Conservation (phyloP, 2,329 filamentous ascomycete genomes). For the Thielaviopsis euricoi region DNA sequence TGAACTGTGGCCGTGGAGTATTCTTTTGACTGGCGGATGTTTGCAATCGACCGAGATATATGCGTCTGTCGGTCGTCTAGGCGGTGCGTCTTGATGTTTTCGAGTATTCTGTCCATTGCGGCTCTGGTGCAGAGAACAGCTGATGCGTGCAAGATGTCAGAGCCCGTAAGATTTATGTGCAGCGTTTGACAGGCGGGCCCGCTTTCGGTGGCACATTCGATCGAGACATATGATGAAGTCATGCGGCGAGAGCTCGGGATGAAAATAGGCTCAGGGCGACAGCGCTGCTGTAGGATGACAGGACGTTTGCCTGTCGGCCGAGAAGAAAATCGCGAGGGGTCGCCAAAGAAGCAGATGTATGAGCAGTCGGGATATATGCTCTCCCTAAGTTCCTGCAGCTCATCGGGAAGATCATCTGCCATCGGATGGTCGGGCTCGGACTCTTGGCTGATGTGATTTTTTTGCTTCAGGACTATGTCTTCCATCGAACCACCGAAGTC, state of each 20-base stretch:
- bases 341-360: too few species aligned
- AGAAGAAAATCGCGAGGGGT: too few species aligned
- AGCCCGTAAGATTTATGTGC: too few species aligned
- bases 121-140: background rate
- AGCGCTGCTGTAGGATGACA: background rate
- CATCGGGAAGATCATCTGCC: too few species aligned
- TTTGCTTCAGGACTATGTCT: too few species aligned
- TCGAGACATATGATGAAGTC: background rate
- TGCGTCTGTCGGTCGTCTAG: background rate
- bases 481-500: too few species aligned
- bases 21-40: background rate
- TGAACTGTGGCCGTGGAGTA: background rate
- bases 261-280: slow-evolving; percentile 2
- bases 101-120: background rate
- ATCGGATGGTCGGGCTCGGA: too few species aligned
- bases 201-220: too few species aligned
- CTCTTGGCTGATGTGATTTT: too few species aligned
- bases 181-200: too few species aligned
- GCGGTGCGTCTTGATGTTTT: background rate
- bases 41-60: background rate
- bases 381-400: too few species aligned
- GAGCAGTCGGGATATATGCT: too few species aligned
- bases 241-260: background rate
- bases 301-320: background rate
- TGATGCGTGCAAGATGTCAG: background rate